Conservation (phyloP, 345 rosid genomes). For the Brassica carinata region DNA sequence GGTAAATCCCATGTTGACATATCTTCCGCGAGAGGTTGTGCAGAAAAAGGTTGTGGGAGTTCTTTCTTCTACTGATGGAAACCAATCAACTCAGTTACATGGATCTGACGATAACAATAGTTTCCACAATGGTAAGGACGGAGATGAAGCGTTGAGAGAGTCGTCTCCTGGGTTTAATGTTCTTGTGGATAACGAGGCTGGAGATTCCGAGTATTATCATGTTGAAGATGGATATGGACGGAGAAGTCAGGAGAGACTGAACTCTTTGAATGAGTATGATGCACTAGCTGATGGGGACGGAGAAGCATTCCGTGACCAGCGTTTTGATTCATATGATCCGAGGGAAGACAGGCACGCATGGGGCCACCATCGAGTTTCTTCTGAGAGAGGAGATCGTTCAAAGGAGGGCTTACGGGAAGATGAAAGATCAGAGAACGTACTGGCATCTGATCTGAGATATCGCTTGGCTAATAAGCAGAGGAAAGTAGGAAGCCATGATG, state of each 20-base stretch:
- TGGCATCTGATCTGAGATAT: constrained; percentile 66
- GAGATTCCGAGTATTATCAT: constrained; percentile 69
- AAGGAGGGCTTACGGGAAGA: constrained; percentile 53
- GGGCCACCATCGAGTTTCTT: constrained; percentile 52
- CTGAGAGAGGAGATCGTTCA: constrained; percentile 59
- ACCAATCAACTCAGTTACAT: constrained; percentile 39
- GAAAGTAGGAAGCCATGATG: constrained; percentile 47
- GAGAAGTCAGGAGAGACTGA: constrained; percentile 60
- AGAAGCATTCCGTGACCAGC: constrained; percentile 35
- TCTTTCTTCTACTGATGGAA: constrained; percentile 43
- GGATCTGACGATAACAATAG: constrained; percentile 53
- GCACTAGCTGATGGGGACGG: background rate
- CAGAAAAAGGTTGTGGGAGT: constrained; percentile 37
- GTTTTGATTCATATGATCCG: constrained; percentile 54
- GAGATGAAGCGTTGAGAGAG: constrained; percentile 71
- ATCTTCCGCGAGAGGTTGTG: constrained; percentile 47
- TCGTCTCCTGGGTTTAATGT: constrained; percentile 94
- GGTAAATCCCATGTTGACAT: constrained; percentile 39
- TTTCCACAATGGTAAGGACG: constrained; percentile 61
- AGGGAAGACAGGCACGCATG: constrained; percentile 58
- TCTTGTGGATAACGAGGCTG: constrained; percentile 82
- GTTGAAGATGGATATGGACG: constrained; percentile 72
- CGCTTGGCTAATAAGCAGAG: constrained; percentile 71
- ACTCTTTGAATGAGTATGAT: constrained; percentile 61
- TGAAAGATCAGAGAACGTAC: constrained; percentile 53